A percentile compares a stretch with the other conserved stretches of the same genome.
Conservation (phyloP, 2,329 filamentous ascomycete species). For the Ophioceras dolichostomum region DNA sequence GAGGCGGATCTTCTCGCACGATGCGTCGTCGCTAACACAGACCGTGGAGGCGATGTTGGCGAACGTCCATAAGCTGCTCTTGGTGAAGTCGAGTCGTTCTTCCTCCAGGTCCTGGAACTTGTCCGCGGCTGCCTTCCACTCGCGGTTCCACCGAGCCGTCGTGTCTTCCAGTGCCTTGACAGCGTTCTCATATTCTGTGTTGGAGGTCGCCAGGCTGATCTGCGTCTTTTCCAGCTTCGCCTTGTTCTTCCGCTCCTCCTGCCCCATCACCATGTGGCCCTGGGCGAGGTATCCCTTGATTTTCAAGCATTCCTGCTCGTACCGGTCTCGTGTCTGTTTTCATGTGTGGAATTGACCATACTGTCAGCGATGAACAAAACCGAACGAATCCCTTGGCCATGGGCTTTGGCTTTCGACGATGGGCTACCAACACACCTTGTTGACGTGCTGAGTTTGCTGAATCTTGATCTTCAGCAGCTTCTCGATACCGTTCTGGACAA, state of each 20-base stretch:
- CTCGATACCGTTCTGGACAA: slow-evolving; percentile 87
- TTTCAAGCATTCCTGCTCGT: slow-evolving; percentile 94
- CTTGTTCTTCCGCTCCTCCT: slow-evolving; percentile 98
- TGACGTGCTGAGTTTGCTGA: slow-evolving; percentile 80
- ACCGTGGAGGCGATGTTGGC: slow-evolving; percentile 96
- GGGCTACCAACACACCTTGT: slow-evolving; percentile 65
- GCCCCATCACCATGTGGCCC: slow-evolving; percentile 99
- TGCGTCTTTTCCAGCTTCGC: slow-evolving; percentile 98
- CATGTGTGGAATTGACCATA: too few species aligned
- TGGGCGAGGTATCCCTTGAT: slow-evolving; percentile 98
- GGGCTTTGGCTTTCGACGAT: background rate
- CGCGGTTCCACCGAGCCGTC: slow-evolving; percentile 88
- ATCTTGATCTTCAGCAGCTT: slow-evolving; percentile 88
- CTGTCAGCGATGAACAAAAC: too few species aligned
- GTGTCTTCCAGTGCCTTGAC: slow-evolving; percentile 93
- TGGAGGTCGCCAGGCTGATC: slow-evolving; percentile 82
- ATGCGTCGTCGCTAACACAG: slow-evolving; percentile 92
- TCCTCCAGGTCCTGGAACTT: slow-evolving; percentile 99
- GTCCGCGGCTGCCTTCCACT: slow-evolving; percentile 96
- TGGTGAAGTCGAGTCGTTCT: slow-evolving; percentile 91
- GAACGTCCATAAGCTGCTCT: slow-evolving; percentile 96
- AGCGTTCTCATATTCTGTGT: slow-evolving; percentile 84
- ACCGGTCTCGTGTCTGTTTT: slow-evolving; percentile 82
- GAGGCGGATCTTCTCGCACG: slow-evolving; percentile 90
- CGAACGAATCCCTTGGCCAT: background rate